Evolutionary conservation across 2,329 filamentous ascomycete genomes (phyloP).

Genomic region (Calonectria fujianensis): DNA sequence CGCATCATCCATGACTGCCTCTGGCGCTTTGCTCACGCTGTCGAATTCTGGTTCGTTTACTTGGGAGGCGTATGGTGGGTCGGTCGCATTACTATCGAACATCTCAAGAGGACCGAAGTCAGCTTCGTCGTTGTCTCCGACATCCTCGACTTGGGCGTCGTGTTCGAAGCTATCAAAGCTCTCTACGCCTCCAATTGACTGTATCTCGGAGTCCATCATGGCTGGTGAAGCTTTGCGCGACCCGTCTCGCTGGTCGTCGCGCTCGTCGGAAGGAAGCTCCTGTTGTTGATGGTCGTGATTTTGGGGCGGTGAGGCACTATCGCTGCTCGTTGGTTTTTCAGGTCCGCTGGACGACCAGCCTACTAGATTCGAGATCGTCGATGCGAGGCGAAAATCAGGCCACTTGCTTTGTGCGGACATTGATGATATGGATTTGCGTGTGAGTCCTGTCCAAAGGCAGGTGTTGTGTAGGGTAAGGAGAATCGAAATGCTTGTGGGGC

Average conservation of each 20-base stretch:
- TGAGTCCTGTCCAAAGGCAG: constrained; percentile 44
- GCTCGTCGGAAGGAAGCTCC: constrained; percentile 45
- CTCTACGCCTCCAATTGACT: constrained; percentile 52
- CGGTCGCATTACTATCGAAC: constrained; percentile 62
- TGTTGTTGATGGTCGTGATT: constrained; percentile 46
- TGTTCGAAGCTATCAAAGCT: constrained; percentile 54
- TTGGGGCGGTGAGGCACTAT: constrained; percentile 41
- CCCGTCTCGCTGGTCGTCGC: constrained; percentile 43
- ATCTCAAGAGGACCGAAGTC: constrained; percentile 62
- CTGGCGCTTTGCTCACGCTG: constrained; percentile 50
- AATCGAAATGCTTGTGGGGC: constrained; percentile 54
- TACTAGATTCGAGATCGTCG: constrained; percentile 55
- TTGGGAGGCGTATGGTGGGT: constrained; percentile 58
- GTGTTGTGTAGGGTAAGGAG: constrained; percentile 54
- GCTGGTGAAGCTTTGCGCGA: constrained; percentile 39
- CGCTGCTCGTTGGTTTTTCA: constrained; percentile 49
- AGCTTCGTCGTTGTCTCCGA: constrained; percentile 45
- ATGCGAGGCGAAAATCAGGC: constrained; percentile 59
- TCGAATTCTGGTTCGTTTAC: constrained; percentile 42
- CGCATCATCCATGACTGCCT: constrained; percentile 57
- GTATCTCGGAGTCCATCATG: constrained; percentile 52
- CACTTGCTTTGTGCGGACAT: constrained; percentile 59
- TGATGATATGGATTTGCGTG: constrained; percentile 47
- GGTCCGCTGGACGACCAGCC: constrained; percentile 54
- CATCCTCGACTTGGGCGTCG: constrained; percentile 50